phyloP scores from a whole-genome alignment of 2,329 filamentous ascomycete genomes.

The Eurotiales sp. region DNA sequence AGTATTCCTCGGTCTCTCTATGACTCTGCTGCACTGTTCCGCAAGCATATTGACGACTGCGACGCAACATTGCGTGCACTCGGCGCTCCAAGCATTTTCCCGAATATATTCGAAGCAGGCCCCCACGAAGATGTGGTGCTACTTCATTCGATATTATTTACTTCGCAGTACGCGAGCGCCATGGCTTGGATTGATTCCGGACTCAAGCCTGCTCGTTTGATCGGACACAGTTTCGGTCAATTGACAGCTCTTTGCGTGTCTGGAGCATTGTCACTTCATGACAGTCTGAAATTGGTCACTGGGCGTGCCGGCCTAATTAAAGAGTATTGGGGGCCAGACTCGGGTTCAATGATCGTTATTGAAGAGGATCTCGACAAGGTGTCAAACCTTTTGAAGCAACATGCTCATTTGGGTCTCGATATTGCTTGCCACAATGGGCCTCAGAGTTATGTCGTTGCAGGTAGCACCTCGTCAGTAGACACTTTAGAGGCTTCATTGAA shows the following conservation, averaged over 20 bases:
- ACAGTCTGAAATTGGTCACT: not conserved
- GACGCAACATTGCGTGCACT: not conserved
- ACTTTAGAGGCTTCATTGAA: not conserved
- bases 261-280: not conserved
- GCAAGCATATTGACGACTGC: not conserved
- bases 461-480: not conserved
- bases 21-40: too few species aligned
- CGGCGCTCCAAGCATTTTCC: not conserved
- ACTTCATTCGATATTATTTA: not conserved
- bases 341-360: not conserved
- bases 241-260: not conserved
- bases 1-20: too few species aligned
- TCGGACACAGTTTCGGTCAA: slow-evolving; percentile 1
- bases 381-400: not conserved
- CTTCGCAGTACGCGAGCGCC: not conserved
- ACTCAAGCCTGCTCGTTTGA: not conserved
- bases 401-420: not conserved
- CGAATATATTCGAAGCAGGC: not conserved
- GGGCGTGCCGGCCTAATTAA: not conserved
- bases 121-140: not conserved
- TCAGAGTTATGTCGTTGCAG: not conserved
- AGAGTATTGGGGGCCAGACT: not conserved
- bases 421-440: slow-evolving; percentile 2
- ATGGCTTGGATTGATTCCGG: not conserved
- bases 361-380: not conserved